Evolutionary conservation across 139 green algal genomes (phyloP), one percentile per base, ranked within the genome.

Genomic region (Chlamydomonas eustigma): DNA sequence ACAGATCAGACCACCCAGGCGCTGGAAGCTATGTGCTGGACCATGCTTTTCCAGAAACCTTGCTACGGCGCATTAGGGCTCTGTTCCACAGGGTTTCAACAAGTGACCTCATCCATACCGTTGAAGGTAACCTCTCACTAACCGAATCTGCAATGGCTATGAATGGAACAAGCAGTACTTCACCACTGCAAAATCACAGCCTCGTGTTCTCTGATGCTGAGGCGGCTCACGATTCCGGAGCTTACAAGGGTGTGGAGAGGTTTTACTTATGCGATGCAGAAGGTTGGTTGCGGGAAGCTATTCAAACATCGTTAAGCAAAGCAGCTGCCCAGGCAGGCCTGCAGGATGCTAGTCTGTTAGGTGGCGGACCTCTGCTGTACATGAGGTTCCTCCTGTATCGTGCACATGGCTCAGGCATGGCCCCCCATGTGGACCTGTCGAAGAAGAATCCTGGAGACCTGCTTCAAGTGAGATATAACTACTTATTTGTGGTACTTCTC

Each of bases 371-470:
- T 6, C 12, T 69, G n/a, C 58, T 28, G 22, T 5, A 28, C 18
- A 28, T 69, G 58, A n/a, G 58, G 22, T 69, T 69, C 58, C 58
- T 69, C n/a, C 58, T 8, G 22, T 69, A 69, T 32, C 6, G 12
- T 5, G n/a, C 6, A 18, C 6, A n/a, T 69, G 58, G 58, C 58
- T n/a, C 5, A n/a, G n/a, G 6, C 58, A 69, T 69, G 58, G 58
- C 58, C 32, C 58, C 58, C 58, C 58, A 69, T 28, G 58, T 69
- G 58, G 58, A 69, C n/a, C 58, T 69, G 18, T 28, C 58, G n/a
- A 69, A 69, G 58, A n/a, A 5, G 18, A 28, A 32, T n/a, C 58
- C 58, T 6, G n/a, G n/a, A n/a, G n/a, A n/a, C n/a, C n/a, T n/a
- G n/a, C n/a, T n/a, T n/a, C n/a, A n/a, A n/a, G n/a, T n/a, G n/a